Evolutionary conservation across 192 early-diverging fungal genomes (phyloP), one percentile per base, ranked within the genome.

Genomic region (Umbelopsis isabellina): DNA sequence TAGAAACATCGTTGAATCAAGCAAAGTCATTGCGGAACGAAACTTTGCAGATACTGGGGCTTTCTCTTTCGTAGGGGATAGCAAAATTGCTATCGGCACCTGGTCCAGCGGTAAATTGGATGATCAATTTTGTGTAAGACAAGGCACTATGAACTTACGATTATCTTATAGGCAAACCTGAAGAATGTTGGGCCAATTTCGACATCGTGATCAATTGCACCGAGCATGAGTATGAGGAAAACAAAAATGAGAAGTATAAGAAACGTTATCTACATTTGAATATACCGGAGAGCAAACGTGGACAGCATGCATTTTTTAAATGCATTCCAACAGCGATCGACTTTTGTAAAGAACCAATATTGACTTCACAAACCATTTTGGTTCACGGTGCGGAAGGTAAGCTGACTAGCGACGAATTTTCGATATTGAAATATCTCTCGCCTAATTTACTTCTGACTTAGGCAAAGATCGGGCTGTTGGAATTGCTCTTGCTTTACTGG

Each of bases 221-320:
- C 2, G 79, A 86, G 13, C 79, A 80, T 10, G 82, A 87, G 55
- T 84, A 87, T 58, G 58, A 66, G 8, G 55, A 75, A 8, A 79
- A 77, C 45, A 46, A 76, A 75, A 47, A 52, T 1, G 41, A 64
- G 33, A 67, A 65, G 0, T 41, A 72, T 13, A 25, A 64, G 44
- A 37, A 47, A 21, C 35, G 67, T 12, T 95, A 93, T 75, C 46
- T 95, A 30, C 91, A 85, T 68, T 67, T 97, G 53, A 77, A 87
- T 5, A 94, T 97, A 61, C 91, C 91, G 0, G 93, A 95, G 71
- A 92, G 95, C n/a, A 97, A 97, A 75, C 89, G 87, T 58, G 95
- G 95, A 6, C 92, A 93, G 76, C 76, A 86, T 27, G 80, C 72
- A 27, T 83, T 97, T 25, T 76, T 75, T 18, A 74, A 75, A 25